Evolutionary conservation across 345 rosid genomes (phyloP).

Genomic region (Mercurialis annua): DNA sequence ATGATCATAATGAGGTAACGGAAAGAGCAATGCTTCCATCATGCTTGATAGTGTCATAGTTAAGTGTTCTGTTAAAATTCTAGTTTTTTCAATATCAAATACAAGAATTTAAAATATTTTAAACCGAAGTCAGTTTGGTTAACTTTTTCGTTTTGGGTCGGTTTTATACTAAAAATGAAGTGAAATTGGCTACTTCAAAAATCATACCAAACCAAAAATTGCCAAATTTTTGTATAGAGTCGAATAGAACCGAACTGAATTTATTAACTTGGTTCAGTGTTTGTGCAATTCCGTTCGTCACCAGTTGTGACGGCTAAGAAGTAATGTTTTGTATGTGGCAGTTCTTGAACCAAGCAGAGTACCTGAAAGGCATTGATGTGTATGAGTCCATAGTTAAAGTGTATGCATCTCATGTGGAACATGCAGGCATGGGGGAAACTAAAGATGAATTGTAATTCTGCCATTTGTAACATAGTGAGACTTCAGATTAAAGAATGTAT

Average conservation of each 20-base stretch:
- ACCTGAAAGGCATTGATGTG: constrained; percentile 75
- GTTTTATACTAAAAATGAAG: too few relatives aligned
- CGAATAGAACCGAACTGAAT: too few relatives aligned
- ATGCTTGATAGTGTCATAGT: neutral
- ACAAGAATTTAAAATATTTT: too few relatives aligned
- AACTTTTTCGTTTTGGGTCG: too few relatives aligned
- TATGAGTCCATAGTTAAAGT: constrained; percentile 70
- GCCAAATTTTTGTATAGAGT: too few relatives aligned
- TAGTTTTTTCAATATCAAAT: too few relatives aligned
- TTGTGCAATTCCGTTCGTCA: neutral
- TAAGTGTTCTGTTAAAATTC: too few relatives aligned
- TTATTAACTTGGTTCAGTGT: neutral
- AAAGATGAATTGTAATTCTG: constrained; percentile 63
- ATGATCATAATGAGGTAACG: constrained; percentile 87
- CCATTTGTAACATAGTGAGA: constrained; percentile 3
- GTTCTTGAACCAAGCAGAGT: constrained; percentile 76
- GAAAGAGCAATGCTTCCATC: neutral
- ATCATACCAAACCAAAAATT: too few relatives aligned
- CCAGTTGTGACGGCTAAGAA: too few relatives aligned
- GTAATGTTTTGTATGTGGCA: constrained; percentile 32
- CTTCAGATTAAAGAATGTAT: neutral
- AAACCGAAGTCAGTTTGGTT: too few relatives aligned
- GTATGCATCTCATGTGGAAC: constrained; percentile 45
- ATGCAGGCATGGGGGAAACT: constrained; percentile 25
- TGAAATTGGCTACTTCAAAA: too few relatives aligned